These are phyloP conservation scores for Zasmidium angulare DNA, from an alignment of 2,329 filamentous ascomycete species.

Conservation along the genomic window DNA sequence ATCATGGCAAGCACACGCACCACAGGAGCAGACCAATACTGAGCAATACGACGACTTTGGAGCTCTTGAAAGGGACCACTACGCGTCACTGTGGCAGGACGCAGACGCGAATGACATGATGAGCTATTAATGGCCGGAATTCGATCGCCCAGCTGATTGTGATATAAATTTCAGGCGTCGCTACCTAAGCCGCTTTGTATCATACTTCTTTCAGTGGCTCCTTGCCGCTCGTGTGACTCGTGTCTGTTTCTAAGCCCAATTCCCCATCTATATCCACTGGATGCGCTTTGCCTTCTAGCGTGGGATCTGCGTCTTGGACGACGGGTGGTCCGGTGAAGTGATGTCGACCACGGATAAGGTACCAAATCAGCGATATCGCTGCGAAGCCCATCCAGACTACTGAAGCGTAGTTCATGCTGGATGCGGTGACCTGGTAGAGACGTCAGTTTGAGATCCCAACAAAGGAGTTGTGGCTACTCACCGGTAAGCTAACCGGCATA, in stretches of 20 bases:
- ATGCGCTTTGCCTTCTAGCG: constrained; percentile 25
- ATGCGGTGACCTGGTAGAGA: constrained; percentile 28
- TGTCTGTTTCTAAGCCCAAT: constrained; percentile 15
- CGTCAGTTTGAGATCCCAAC: constrained; percentile 1
- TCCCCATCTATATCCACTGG: constrained; percentile 25
- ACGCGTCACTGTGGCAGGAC: constrained; percentile 14
- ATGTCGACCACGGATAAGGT: constrained; percentile 36
- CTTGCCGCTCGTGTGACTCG: neutral
- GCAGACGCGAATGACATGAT: neutral
- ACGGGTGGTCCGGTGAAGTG: constrained; percentile 38
- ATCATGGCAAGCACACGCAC: neutral
- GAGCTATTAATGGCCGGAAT: neutral
- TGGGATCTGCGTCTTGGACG: constrained; percentile 28
- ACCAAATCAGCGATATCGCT: constrained; percentile 34
- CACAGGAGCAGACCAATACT: neutral
- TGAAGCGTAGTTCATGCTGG: constrained; percentile 43
- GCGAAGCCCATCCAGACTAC: constrained; percentile 36
- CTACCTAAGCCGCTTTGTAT: neutral
- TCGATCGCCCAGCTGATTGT: too few relatives aligned
- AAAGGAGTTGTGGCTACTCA: constrained; percentile 16
- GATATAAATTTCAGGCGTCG: too few relatives aligned
- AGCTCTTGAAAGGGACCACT: constrained; percentile 16
- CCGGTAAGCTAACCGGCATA: constrained; percentile 59
- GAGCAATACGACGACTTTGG: constrained; percentile 16
- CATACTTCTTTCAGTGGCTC: constrained; percentile 1